These are phyloP conservation scores for Xylaria sp. DNA, from an alignment of 2,329 filamentous ascomycete species.

Conservation along the genomic window DNA sequence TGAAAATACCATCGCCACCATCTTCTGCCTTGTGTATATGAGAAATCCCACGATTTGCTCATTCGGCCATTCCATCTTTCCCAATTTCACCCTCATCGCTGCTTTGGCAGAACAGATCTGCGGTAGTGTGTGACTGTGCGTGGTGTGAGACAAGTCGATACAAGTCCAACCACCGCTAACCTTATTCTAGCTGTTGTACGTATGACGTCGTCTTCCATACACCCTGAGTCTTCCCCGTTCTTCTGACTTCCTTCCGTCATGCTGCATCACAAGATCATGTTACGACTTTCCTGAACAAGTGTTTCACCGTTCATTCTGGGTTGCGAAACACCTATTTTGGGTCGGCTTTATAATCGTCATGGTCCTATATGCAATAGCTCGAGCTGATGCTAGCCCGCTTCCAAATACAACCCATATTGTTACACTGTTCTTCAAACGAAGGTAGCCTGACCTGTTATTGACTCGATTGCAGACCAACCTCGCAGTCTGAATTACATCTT, in stretches of 20 bases:
- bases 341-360: constrained; percentile 1
- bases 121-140: background rate
- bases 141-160: constrained; percentile 7
- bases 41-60: background rate
- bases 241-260: constrained; percentile 28
- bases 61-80: background rate
- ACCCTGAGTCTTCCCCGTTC: constrained; percentile 27
- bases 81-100: background rate
- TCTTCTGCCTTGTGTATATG: background rate
- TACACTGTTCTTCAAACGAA: background rate
- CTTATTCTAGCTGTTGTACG: constrained; percentile 33
- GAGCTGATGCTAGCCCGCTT: background rate
- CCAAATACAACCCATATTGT: background rate
- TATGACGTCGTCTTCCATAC: constrained; percentile 41
- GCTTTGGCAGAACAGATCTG: constrained; percentile 5
- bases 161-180: constrained; percentile 13
- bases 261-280: constrained; percentile 5
- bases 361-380: background rate
- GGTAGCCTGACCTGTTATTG: background rate
- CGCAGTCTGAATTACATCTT: background rate
- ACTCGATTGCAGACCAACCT: constrained; percentile 4
- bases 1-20: constrained; percentile 5
- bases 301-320: constrained; percentile 7
- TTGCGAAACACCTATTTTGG: background rate
- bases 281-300: constrained; percentile 20